phyloP scores from a whole-genome alignment of 371 early-diverging fungal species.

The Lichtheimia ornata region DNA sequence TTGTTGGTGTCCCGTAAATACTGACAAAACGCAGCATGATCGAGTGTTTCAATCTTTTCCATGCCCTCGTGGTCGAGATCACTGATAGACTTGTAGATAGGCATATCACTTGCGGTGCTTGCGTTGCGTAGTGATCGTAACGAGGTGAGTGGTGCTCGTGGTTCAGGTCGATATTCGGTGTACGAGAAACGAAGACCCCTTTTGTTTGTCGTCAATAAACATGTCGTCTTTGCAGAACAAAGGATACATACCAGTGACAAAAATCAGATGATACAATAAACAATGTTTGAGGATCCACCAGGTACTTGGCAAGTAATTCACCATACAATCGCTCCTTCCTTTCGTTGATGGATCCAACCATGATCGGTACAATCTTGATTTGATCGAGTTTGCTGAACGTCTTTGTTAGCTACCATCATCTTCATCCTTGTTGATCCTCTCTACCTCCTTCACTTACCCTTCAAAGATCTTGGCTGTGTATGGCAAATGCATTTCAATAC shows the following conservation, averaged over 20 bases:
- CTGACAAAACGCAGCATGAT: constrained; percentile 57
- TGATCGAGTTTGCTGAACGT: constrained; percentile 41
- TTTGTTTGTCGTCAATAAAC: constrained; percentile 1
- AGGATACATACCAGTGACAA: constrained; percentile 82
- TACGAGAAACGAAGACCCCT: constrained; percentile 72
- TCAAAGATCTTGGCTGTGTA: constrained; percentile 79
- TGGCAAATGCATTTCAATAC: constrained; percentile 95
- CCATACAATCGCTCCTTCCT: constrained; percentile 68
- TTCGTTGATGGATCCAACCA: constrained; percentile 76
- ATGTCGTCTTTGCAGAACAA: not conserved
- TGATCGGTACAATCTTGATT: constrained; percentile 79
- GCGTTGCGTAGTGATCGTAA: not conserved
- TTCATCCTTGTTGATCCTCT: too few species aligned
- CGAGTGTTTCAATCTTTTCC: constrained; percentile 64
- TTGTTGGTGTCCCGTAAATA: constrained; percentile 80
- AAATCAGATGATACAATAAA: constrained; percentile 95
- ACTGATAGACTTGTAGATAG: constrained; percentile 63
- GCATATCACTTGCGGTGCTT: not conserved
- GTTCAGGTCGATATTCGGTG: constrained; percentile 52
- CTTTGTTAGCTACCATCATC: not conserved
- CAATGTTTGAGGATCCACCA: constrained; percentile 65
- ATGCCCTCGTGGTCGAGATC: constrained; percentile 83
- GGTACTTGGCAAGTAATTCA: constrained; percentile 67
- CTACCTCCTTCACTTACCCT: constrained; percentile 47
- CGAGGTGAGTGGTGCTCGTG: too few species aligned